Percentiles rank a stretch among this genome's conserved stretches.
Conservation (phyloP, 352 stramenopile species). For the Phytophthora pluvialis region DNA sequence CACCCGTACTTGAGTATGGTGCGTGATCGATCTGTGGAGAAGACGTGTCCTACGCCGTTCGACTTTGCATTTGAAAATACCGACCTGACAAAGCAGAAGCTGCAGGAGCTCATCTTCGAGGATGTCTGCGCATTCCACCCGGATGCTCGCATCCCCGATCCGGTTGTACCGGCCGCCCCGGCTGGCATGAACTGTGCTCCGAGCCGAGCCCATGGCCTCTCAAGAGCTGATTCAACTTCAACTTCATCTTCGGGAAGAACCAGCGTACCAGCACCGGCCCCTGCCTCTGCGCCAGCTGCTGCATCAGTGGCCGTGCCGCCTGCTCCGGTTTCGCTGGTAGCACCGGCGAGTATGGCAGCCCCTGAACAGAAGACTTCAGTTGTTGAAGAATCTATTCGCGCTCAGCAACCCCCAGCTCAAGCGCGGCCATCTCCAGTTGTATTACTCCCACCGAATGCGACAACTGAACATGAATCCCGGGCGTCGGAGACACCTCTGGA, state of each 20-base stretch:
- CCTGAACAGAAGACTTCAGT: conserved; percentile 16
- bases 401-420: conserved; percentile 16
- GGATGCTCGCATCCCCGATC: conserved; percentile 67
- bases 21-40: conserved; percentile 74
- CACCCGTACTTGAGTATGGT: conserved; percentile 85
- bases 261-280: conserved; percentile 11
- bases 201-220: conserved; percentile 20
- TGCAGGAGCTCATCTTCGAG: conserved; percentile 93
- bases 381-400: conserved; percentile 21
- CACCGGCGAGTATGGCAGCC: conserved; percentile 16
- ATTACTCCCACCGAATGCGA: conserved; percentile 38
- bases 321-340: conserved; percentile 29
- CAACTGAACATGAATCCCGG: conserved; percentile 20
- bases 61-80: conserved; percentile 90
- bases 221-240: conserved; percentile 27
- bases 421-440: conserved; percentile 44
- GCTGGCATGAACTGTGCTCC: conserved; percentile 20
- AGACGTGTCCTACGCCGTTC: conserved; percentile 80
- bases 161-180: conserved; percentile 13
- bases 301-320: conserved; percentile 27
- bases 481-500: conserved; percentile 29
- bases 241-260: conserved; percentile 19
- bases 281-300: conserved; percentile 21
- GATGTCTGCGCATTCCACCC: conserved; percentile 91
- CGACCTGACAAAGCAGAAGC: conserved; percentile 90